Base-by-base conservation (phyloP, 192 early-diverging fungal genomes). In the Gaertneriomyces sp. region DNA sequence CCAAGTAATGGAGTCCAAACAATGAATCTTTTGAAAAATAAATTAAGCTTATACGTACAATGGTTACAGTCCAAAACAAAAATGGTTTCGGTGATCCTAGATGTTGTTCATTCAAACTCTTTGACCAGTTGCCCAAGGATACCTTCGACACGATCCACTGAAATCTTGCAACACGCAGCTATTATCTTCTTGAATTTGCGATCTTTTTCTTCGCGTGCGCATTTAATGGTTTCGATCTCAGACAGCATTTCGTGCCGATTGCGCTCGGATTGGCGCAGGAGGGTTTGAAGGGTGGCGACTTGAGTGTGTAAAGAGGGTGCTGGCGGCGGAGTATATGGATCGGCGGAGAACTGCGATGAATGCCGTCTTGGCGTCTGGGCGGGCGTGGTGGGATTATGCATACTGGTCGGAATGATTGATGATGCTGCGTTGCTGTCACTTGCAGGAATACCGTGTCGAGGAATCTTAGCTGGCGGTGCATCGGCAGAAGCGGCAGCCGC, bases 111-210 rank as follows among this genome's bases (percentile, higher is more conserved):
- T 20, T 51, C 49, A n/a, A 51, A 51, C 20, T 51, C 49, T 12
- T 59, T 45, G 17, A 64, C 62, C 8, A 64, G 47, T 7, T 47
- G 62, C 7, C 16, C 51, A 2, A 66, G 17, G 12, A 66, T 7
- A 7, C 25, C 54, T 19, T 66, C 64, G 5, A 66, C 44, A 4
- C 20, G 10, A 17, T 20, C 54, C 14, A 56, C 44, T 14, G n/a
- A 19, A 12, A 10, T n/a, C 5, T 41, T 12, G 14, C 55, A 10
- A 44, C 64, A 66, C 6, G 55, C 54, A 7, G 64, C 64, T 38
- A 66, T 58, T 7, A 66, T 61, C 3, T 41, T n/a, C 45, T 47
- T 66, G 41, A 66, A 66, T 42, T 66, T 66, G 19, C n/a, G 42
- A 45, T 66, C 64, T 45, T 66, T 66, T 3, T 12, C 19, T 14